Conservation (phyloP, 345 rosid genomes). For the Hibiscus syriacus region DNA sequence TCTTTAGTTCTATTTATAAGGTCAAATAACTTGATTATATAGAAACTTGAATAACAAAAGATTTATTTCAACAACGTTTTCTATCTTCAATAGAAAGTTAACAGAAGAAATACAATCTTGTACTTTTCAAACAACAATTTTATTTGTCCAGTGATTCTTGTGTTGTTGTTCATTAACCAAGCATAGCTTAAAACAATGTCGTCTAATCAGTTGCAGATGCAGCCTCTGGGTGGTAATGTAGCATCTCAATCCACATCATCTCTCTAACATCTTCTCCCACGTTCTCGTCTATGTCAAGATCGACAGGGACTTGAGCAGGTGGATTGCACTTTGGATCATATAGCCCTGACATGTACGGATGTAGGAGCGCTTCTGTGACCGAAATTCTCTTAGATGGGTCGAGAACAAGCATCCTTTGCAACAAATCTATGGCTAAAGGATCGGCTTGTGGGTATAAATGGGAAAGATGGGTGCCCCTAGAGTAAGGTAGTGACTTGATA, state of each 20-base stretch:
- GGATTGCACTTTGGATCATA: conserved; percentile 56
- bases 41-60: too few species aligned
- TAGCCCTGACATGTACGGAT: conserved; percentile 62
- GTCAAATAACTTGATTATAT: too few species aligned
- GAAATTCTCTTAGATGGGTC: conserved; percentile 76
- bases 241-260: conserved; percentile 83
- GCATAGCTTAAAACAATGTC: neutral
- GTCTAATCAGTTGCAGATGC: conserved; percentile 25
- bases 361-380: conserved; percentile 68
- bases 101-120: too few species aligned
- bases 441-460: conserved; percentile 65
- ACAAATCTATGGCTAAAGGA: neutral
- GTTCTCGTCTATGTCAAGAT: conserved; percentile 58
- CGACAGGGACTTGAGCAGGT: conserved; percentile 62
- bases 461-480: conserved; percentile 44
- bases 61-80: too few species aligned
- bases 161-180: neutral
- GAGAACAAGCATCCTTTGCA: conserved; percentile 23
- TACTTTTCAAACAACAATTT: too few species aligned
- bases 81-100: too few species aligned
- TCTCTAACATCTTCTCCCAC: conserved; percentile 51
- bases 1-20: too few species aligned
- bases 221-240: conserved; percentile 63
- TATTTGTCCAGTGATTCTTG: too few species aligned
- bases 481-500: conserved; percentile 60